A percentile compares a stretch with the other conserved stretches of the same genome.
phyloP scores from a whole-genome alignment of 208 protist species.

The Leishmania lainsoni region DNA sequence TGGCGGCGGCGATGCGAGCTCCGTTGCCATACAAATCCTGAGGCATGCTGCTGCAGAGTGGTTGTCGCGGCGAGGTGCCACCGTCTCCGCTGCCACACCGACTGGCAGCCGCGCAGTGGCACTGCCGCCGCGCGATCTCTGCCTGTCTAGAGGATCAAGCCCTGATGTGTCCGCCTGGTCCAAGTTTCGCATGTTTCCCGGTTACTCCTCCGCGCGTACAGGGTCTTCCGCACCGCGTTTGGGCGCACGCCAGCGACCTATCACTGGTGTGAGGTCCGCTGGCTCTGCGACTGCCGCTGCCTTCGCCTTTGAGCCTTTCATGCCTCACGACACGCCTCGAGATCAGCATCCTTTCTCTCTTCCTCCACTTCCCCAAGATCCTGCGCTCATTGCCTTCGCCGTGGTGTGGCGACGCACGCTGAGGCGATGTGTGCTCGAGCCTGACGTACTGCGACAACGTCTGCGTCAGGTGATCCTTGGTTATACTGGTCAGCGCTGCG shows the following conservation, averaged over 20 bases:
- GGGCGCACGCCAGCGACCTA: background rate
- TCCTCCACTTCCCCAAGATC: conserved; percentile 60
- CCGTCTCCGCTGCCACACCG: conserved; percentile 40
- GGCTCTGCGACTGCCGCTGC: background rate
- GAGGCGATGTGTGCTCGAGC: conserved; percentile 32
- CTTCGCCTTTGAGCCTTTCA: conserved; percentile 43
- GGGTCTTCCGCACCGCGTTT: background rate
- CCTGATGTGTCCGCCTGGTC: background rate
- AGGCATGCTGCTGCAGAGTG: conserved; percentile 37
- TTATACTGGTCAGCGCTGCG: conserved; percentile 35
- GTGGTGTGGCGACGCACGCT: conserved; percentile 56
- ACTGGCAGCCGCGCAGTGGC: conserved; percentile 39
- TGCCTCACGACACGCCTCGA: conserved; percentile 35
- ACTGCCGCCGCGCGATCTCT: conserved; percentile 39
- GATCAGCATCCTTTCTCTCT: conserved; percentile 49
- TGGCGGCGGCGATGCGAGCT: background rate
- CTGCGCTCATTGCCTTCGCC: conserved; percentile 41
- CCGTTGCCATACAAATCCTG: conserved; percentile 16
- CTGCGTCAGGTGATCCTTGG: conserved; percentile 42
- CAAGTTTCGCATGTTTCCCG: background rate
- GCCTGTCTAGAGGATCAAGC: conserved; percentile 2
- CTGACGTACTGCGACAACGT: conserved; percentile 27
- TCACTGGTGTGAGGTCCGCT: background rate
- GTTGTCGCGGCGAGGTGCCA: conserved; percentile 44
- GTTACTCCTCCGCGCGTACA: background rate